Conservation (phyloP, 495 filamentous ascomycete species). For the Penicilliopsis zonata region DNA sequence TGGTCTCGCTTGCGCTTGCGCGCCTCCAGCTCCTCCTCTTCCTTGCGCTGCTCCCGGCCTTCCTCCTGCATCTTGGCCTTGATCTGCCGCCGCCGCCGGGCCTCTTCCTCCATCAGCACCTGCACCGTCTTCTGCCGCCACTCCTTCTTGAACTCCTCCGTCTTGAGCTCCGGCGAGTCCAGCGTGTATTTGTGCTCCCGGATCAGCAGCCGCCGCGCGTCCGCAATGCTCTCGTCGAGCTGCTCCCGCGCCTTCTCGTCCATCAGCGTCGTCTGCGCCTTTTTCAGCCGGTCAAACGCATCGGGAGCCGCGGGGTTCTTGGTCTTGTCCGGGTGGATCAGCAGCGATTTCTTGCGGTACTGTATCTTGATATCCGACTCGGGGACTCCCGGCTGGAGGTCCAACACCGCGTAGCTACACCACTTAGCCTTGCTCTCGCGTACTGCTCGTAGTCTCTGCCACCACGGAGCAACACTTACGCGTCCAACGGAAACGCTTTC, state of each 20-base stretch:
- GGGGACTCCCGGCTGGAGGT: constrained; percentile 87
- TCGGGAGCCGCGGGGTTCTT: constrained; percentile 83
- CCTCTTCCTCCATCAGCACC: constrained; percentile 89
- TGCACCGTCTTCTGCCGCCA: constrained; percentile 88
- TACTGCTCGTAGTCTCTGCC: too few species aligned
- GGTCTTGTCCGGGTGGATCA: constrained; percentile 98
- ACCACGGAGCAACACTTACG: constrained; percentile 39
- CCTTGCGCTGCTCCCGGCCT: constrained; percentile 75
- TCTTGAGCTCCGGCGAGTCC: constrained; percentile 74
- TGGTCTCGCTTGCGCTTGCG: constrained; percentile 89
- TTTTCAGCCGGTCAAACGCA: constrained; percentile 93
- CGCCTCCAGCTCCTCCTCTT: constrained; percentile 75
- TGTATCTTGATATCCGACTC: constrained; percentile 90
- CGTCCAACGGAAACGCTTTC: constrained; percentile 79
- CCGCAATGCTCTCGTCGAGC: constrained; percentile 90
- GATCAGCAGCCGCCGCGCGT: constrained; percentile 88
- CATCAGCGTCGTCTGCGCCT: constrained; percentile 80
- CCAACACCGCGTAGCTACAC: constrained; percentile 85
- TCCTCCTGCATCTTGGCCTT: constrained; percentile 97
- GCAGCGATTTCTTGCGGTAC: constrained; percentile 92
- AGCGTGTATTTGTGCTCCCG: constrained; percentile 86
- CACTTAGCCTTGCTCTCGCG: too few species aligned
- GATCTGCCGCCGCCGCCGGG: constrained; percentile 67
- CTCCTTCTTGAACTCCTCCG: constrained; percentile 61
- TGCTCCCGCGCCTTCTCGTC: constrained; percentile 82